Evolutionary conservation across 768 basidiomycete genomes (phyloP), one percentile per base, ranked within the genome.

Genomic region (Sistotremastrum niveocremeum): DNA sequence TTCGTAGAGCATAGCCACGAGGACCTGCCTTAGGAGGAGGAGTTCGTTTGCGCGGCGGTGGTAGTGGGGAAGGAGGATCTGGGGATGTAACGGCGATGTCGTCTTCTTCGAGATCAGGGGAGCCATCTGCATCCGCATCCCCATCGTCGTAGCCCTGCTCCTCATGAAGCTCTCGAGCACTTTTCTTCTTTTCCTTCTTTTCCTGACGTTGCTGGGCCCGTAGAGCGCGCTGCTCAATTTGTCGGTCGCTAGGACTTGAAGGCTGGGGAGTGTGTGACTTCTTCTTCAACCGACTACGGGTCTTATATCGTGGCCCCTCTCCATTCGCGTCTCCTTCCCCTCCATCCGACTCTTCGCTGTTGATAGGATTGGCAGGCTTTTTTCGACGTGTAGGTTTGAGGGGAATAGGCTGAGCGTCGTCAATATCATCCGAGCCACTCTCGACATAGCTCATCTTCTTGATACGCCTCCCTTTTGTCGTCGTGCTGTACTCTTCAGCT

Each of bases 1-100:
- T 74, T 12, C 86, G 68, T 35, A 89, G 65, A 0, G 76, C 56
- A 54, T 89, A 89, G 20, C 20, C 20, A 20, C 20, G 20, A 20
- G 10, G 76, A 75, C 39, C 67, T 71, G 6, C 73, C 75, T 46
- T 77, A 75, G 28, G 57, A 68, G 37, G 74, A 73, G 5, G 68
- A 65, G 29, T 60, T 63, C 8, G 56, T 60, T 6, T 62, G 65
- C n/a, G 68, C 67, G 0, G 68, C 71, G 32, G 69, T 71, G 2
- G 61, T 65, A 11, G 69, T 64, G 1, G 63, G 46, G 31, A 45
- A 41, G 30, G 50, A 38, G 40, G 41, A 11, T 49, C 46, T 20
- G 30, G 50, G 4, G 30, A 41, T 34, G 41, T 45, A 31, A 41
- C 58, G 46, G 60, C 61, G 3, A 50, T 54, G 10, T 58, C 60